Evolutionary conservation across 305 asterid genomes (phyloP).

Genomic region (Fraxinus floribunda): DNA sequence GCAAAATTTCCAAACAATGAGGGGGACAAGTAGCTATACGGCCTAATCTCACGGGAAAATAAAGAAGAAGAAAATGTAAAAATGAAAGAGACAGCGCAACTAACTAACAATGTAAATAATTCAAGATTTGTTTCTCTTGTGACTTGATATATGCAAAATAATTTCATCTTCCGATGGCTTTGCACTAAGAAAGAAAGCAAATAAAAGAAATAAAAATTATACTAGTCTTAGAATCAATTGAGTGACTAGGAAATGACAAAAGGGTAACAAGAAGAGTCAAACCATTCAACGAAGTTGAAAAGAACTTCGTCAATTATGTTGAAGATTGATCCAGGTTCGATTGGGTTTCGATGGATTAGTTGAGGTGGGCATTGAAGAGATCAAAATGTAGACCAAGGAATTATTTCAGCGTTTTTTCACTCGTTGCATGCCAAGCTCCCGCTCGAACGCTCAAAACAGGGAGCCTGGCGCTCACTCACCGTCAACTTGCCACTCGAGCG

Average conservation of each 20-base stretch:
- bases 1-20: not conserved
- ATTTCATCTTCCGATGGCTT: not conserved
- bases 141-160: not conserved
- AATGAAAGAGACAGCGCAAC: conserved; percentile 32
- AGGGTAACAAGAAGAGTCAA: not conserved
- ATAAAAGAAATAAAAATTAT: not conserved
- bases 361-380: not conserved
- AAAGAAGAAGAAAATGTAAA: conserved; percentile 9
- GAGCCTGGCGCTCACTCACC: not conserved
- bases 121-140: not conserved
- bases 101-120: not conserved
- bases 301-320: not conserved
- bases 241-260: not conserved
- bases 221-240: not conserved
- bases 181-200: not conserved
- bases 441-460: too few species aligned
- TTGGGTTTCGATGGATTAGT: not conserved
- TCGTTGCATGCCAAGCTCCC: not conserved
- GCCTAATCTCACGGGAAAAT: conserved; percentile 2
- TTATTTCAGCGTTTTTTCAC: too few species aligned
- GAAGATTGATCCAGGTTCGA: not conserved
- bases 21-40: conserved; percentile 8
- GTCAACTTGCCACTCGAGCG: not conserved
- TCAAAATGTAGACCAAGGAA: not conserved
- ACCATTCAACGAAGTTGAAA: not conserved